Evolutionary conservation across 2,329 filamentous ascomycete genomes (phyloP), one percentile per base, ranked within the genome.

Genomic region (Lecanicillium sp.): DNA sequence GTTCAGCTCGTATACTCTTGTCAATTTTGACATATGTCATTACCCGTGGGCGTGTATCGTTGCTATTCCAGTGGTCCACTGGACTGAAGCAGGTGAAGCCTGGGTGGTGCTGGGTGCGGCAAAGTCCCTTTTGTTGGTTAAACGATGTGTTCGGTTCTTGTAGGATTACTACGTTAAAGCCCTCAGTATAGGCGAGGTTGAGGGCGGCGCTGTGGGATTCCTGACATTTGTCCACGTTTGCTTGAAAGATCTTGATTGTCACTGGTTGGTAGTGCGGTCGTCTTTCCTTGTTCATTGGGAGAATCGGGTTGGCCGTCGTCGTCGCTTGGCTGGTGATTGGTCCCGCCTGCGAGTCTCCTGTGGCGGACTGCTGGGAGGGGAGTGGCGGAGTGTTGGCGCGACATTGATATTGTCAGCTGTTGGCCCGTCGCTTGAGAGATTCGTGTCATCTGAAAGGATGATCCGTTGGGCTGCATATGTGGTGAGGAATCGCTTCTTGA

Each of bases 221-320:
- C 15, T 27, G 18, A 13, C 29, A 11, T 9, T 38, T 38, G 14
- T 38, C 17, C 5, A 38, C 13, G 14, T 38, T 38, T 25, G 14
- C 29, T 22, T 38, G n/a, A 14, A 38, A 38, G 14, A 33, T 38
- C 29, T 33, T 38, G n/a, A 38, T 38, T 28, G 9, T 33, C 8
- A 38, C 17, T 38, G 13, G 20, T 14, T 28, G 9, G 15, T 14
- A 7, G 11, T 38, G 12, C 6, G 13, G 17, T 8, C n/a, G 9
- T 16, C 3, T 18, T 38, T 9, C 19, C 8, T 20, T 38, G n/a
- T 28, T 38, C 17, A 38, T 38, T 31, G 18, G 13, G 25, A 14
- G 11, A 33, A n/a, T 14, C 11, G 12, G 29, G 32, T n/a, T n/a
- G 6, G n/a, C n/a, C n/a, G 32, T 22, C 17, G 32, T 38, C 17